Evolutionary conservation across 768 basidiomycete species (phyloP).

Genomic region (Mycena sanguinolenta): DNA sequence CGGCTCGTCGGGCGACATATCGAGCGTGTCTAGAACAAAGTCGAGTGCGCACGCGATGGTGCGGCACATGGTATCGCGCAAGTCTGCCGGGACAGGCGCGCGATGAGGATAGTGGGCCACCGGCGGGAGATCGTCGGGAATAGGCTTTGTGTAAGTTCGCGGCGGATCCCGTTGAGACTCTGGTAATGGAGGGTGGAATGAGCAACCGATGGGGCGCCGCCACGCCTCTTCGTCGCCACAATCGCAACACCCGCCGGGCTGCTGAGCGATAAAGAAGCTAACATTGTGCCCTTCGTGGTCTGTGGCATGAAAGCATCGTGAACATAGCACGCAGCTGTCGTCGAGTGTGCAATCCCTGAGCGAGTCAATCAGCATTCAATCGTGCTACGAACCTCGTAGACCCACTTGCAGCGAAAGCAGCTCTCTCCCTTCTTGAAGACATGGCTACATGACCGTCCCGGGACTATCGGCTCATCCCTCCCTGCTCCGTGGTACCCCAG

Average conservation of each 20-base stretch:
- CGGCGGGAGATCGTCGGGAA: constrained; percentile 68
- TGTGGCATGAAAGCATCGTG: constrained; percentile 91
- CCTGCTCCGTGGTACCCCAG: constrained; percentile 70
- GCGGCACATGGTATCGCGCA: constrained; percentile 79
- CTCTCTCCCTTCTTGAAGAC: constrained; percentile 93
- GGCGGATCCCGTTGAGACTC: constrained; percentile 51
- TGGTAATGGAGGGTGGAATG: constrained; percentile 78
- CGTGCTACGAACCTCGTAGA: constrained; percentile 24
- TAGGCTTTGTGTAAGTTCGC: constrained; percentile 54
- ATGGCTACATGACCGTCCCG: constrained; percentile 85
- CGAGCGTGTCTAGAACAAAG: constrained; percentile 86
- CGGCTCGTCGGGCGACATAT: constrained; percentile 85
- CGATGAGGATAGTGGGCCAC: constrained; percentile 73
- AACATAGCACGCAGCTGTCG: constrained; percentile 91
- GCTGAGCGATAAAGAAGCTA: constrained; percentile 92
- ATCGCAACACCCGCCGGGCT: constrained; percentile 94
- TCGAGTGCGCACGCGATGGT: constrained; percentile 85
- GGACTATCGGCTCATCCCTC: constrained; percentile 68
- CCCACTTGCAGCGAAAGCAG: constrained; percentile 95
- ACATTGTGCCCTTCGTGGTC: constrained; percentile 91
- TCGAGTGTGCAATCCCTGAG: constrained; percentile 91
- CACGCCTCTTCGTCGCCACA: constrained; percentile 95
- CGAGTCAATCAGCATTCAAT: not conserved
- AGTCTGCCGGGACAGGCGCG: constrained; percentile 69
- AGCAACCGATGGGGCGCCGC: constrained; percentile 76